A percentile compares a stretch with the other conserved stretches of the same genome.
Conservation (phyloP, 768 basidiomycete species). For the Leccinum imitatum region DNA sequence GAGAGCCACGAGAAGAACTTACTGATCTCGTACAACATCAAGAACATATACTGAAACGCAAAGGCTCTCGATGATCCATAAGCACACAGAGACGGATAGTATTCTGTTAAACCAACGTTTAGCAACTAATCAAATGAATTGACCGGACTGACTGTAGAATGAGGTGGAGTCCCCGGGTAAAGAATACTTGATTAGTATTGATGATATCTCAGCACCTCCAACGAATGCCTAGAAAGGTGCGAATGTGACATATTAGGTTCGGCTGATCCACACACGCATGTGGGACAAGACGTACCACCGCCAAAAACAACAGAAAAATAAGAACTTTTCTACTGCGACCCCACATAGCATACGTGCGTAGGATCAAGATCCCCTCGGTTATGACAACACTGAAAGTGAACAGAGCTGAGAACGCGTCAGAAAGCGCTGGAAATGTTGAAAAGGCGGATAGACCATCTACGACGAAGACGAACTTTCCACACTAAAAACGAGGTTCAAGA, state of each 20-base stretch:
- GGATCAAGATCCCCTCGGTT: slow-evolving; percentile 6
- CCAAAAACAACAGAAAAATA: slow-evolving; percentile 17
- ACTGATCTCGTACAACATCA: slow-evolving; percentile 26
- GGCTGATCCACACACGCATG: too few species aligned
- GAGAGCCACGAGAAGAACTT: background rate
- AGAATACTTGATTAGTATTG: slow-evolving; percentile 2
- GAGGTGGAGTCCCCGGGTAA: slow-evolving; percentile 20
- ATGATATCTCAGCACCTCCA: slow-evolving; percentile 1
- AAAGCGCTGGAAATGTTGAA: background rate
- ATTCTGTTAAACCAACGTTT: slow-evolving; percentile 9
- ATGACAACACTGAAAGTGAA: slow-evolving; percentile 16
- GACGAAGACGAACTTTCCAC: slow-evolving; percentile 17
- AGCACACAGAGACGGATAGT: slow-evolving; percentile 19
- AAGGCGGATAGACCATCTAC: slow-evolving; percentile 15
- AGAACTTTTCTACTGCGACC: slow-evolving; percentile 19
- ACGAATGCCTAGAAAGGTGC: slow-evolving; percentile 14
- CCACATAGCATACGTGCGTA: slow-evolving; percentile 31
- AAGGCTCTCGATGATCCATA: slow-evolving; percentile 19
- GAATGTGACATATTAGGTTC: background rate
- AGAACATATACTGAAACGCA: slow-evolving; percentile 14
- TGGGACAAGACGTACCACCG: slow-evolving; percentile 11
- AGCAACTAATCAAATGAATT: background rate
- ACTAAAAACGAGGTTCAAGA: slow-evolving; percentile 14
- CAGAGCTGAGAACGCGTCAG: slow-evolving; percentile 13
- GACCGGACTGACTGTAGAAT: slow-evolving; percentile 19